These are phyloP conservation scores for Colletotrichum destructivum DNA, from an alignment of 2,329 filamentous ascomycete genomes.

Conservation along the genomic window DNA sequence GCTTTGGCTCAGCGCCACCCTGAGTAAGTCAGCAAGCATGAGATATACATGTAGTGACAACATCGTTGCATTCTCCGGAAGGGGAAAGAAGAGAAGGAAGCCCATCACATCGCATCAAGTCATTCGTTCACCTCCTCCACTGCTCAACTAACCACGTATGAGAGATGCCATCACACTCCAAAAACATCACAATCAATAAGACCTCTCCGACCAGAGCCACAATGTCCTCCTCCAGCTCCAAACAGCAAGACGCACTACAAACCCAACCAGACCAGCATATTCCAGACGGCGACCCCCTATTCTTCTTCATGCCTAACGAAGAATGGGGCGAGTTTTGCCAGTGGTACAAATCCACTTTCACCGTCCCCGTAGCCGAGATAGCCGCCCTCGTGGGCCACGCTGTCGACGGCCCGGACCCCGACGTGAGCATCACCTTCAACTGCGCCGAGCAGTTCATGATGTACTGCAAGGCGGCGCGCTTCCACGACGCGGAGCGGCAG, in stretches of 20 bases:
- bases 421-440: constrained; percentile 49
- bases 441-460: constrained; percentile 61
- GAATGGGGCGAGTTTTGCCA: constrained; percentile 54
- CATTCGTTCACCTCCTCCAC: too few relatives aligned
- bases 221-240: background rate
- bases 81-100: too few relatives aligned
- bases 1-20: too few relatives aligned
- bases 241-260: background rate
- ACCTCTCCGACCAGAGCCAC: background rate
- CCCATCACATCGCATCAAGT: too few relatives aligned
- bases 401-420: constrained; percentile 39
- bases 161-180: too few relatives aligned
- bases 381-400: constrained; percentile 48
- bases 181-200: background rate
- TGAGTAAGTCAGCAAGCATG: too few relatives aligned
- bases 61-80: too few relatives aligned
- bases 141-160: too few relatives aligned
- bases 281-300: constrained; percentile 22
- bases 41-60: too few relatives aligned
- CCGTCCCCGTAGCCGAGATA: constrained; percentile 48
- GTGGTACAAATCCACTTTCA: constrained; percentile 51
- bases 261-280: background rate
- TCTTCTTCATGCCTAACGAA: constrained; percentile 52
- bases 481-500: constrained; percentile 48
- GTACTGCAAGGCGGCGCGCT: constrained; percentile 57